Evolutionary conservation across 164 flowering plant species (phyloP), one percentile per base, ranked within the genome.

Genomic region (Houttuynia cordata): DNA sequence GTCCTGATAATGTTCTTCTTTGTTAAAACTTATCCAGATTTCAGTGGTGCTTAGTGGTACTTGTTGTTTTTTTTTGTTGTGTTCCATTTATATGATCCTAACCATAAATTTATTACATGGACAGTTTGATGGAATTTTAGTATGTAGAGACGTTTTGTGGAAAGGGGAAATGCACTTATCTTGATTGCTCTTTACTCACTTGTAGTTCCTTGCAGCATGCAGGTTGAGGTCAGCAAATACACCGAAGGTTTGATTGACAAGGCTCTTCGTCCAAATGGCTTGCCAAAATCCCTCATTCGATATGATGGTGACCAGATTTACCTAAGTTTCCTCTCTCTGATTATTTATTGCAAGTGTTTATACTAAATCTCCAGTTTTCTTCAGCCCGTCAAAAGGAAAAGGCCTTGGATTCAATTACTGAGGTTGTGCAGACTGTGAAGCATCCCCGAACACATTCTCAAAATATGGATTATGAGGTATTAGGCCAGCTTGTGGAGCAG

Each of bases 181-280:
- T 52, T 62, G n/a, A 15, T 24, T 24, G 0, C 19, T 22, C 7
- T 56, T 10, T 15, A 21, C 58, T 60, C 41, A 21, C 57, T 65
- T 8, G 53, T 56, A 12, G 18, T 30, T 64, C 25, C 55, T 47
- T 67, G 63, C 88, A 92, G 98, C 69, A 93, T 93, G 99, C 99
- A 93, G 83, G 99, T 93, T 58, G 99, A 93, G 71, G 97, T 93
- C 62, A 93, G 99, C 78, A 93, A 90, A 66, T 83, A 83, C 73
- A 93, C 99, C 0, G 99, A 90, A 76, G 99, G 99, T 25, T 52
- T 80, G 19, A 76, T 70, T 57, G 96, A 90, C 10, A 89, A 87
- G 70, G 86, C 74, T 22, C 19, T 86, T 53, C 77, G 99, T 39
- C 99, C 99, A 54, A 93, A 93, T 67, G 99, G 99, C 45, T 68